Evolutionary conservation across 2,329 filamentous ascomycete genomes (phyloP).

Genomic region (Diaporthe citri): DNA sequence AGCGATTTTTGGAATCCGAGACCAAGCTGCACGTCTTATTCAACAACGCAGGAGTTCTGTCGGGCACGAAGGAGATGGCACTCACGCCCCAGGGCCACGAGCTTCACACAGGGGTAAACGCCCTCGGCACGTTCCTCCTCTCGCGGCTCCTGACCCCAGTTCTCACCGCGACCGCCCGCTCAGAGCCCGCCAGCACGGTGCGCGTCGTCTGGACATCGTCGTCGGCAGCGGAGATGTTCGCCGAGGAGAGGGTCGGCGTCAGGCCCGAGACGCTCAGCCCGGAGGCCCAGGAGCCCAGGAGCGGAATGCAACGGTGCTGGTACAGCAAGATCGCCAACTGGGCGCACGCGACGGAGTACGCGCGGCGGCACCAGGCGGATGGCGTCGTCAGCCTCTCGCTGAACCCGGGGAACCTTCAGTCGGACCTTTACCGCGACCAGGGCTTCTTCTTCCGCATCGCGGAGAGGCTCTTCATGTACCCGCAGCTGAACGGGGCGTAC

Average conservation of each 20-base stretch:
- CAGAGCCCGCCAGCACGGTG: slow-evolving; percentile 22
- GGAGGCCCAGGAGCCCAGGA: neutral
- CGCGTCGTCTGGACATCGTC: slow-evolving; percentile 28
- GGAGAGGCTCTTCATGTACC: slow-evolving; percentile 40
- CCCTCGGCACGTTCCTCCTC: slow-evolving; percentile 32
- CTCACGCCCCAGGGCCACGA: slow-evolving; percentile 41
- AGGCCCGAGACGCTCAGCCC: slow-evolving; percentile 3
- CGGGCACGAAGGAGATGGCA: slow-evolving; percentile 40
- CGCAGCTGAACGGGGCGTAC: slow-evolving; percentile 50
- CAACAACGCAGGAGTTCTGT: slow-evolving; percentile 56
- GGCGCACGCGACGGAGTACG: slow-evolving; percentile 45
- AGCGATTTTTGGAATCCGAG: slow-evolving; percentile 42
- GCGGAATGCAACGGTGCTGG: slow-evolving; percentile 44
- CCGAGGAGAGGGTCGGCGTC: slow-evolving; percentile 11
- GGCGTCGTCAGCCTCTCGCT: slow-evolving; percentile 46
- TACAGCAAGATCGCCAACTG: slow-evolving; percentile 46
- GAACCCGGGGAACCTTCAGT: slow-evolving; percentile 47
- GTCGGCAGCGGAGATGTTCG: slow-evolving; percentile 19
- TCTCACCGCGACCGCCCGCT: slow-evolving; percentile 17
- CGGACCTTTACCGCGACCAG: slow-evolving; percentile 43
- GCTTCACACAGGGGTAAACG: slow-evolving; percentile 29
- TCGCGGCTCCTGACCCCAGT: slow-evolving; percentile 31
- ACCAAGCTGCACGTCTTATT: slow-evolving; percentile 52
- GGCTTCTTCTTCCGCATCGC: slow-evolving; percentile 28
- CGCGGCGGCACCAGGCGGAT: slow-evolving; percentile 42